A percentile compares a stretch with the other conserved stretches of the same genome.
These are phyloP conservation scores for Torrubiella hemipterigena DNA, from an alignment of 2,329 filamentous ascomycete genomes.

Conservation along the genomic window DNA sequence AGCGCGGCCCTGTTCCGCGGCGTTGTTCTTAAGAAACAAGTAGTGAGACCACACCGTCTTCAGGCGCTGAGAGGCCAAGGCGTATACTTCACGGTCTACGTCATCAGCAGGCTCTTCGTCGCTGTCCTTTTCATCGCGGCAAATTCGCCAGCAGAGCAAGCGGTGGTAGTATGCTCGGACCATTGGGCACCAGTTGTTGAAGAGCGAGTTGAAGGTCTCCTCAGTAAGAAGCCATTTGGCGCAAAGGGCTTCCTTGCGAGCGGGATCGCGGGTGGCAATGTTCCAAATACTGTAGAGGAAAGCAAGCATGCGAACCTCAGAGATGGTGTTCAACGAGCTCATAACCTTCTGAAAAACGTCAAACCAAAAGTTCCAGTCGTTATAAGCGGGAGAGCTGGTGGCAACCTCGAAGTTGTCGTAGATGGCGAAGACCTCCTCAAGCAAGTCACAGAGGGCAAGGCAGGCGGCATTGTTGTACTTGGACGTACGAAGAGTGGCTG, in stretches of 20 bases:
- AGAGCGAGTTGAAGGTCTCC: conserved; percentile 66
- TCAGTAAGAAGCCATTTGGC: conserved; percentile 64
- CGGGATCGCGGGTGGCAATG: conserved; percentile 50
- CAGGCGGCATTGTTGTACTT: conserved; percentile 74
- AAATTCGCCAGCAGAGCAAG: conserved; percentile 79
- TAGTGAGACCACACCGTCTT: conserved; percentile 70
- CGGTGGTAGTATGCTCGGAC: conserved; percentile 88
- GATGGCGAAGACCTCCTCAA: conserved; percentile 68
- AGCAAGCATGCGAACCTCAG: conserved; percentile 72
- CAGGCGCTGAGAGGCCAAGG: conserved; percentile 53
- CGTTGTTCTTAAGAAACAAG: conserved; percentile 57
- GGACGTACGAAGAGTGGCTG: conserved; percentile 62
- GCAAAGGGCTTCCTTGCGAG: conserved; percentile 59
- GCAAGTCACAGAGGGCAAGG: conserved; percentile 81
- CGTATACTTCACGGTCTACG: no score
- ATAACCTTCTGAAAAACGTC: conserved; percentile 69
- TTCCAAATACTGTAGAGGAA: conserved; percentile 76
- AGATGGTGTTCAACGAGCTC: conserved; percentile 77
- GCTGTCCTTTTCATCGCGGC: conserved; percentile 57
- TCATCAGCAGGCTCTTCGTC: conserved; percentile 50
- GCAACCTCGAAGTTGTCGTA: conserved; percentile 34
- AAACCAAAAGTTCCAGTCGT: conserved; percentile 81
- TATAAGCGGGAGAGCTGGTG: conserved; percentile 27
- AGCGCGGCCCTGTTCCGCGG: conserved; percentile 40
- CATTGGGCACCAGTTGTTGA: conserved; percentile 95